Evolutionary conservation across 2,329 filamentous ascomycete species (phyloP).

Genomic region (Penicillium concentricum): DNA sequence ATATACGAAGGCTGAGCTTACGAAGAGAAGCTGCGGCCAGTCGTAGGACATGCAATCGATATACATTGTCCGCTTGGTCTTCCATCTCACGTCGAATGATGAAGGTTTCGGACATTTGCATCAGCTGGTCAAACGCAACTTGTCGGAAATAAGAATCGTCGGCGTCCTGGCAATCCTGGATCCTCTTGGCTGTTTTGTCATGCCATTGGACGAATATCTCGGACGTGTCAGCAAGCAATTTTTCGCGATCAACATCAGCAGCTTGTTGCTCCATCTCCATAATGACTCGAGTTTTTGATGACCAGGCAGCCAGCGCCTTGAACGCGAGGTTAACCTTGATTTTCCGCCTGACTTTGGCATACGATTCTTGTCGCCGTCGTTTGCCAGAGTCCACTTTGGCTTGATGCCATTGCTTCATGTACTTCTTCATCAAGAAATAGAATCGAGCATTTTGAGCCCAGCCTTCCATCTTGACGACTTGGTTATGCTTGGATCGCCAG

Average conservation of each 20-base stretch:
- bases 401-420: constrained; percentile 53
- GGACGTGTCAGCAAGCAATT: constrained; percentile 34
- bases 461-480: constrained; percentile 49
- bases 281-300: constrained; percentile 32
- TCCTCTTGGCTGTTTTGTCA: constrained; percentile 35
- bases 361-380: constrained; percentile 55
- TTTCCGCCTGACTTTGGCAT: constrained; percentile 53
- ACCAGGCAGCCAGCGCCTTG: constrained; percentile 42
- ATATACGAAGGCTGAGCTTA: constrained; percentile 58
- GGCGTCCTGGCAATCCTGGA: constrained; percentile 37
- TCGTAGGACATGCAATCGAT: constrained; percentile 48
- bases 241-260: constrained; percentile 34
- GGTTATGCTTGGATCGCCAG: constrained; percentile 40
- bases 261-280: constrained; percentile 43
- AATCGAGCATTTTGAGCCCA: constrained; percentile 58
- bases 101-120: constrained; percentile 37
- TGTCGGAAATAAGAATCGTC: constrained; percentile 40
- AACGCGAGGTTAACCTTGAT: constrained; percentile 56
- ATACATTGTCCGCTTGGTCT: constrained; percentile 47
- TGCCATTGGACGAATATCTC: constrained; percentile 46
- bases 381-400: constrained; percentile 52
- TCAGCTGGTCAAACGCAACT: constrained; percentile 39
- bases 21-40: constrained; percentile 51
- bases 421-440: constrained; percentile 53
- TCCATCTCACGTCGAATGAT: constrained; percentile 36